Percentiles rank a stretch among this genome's conserved stretches.
These are phyloP conservation scores for Pyrenula aspistea DNA, from an alignment of 495 filamentous ascomycete species.

Conservation along the genomic window DNA sequence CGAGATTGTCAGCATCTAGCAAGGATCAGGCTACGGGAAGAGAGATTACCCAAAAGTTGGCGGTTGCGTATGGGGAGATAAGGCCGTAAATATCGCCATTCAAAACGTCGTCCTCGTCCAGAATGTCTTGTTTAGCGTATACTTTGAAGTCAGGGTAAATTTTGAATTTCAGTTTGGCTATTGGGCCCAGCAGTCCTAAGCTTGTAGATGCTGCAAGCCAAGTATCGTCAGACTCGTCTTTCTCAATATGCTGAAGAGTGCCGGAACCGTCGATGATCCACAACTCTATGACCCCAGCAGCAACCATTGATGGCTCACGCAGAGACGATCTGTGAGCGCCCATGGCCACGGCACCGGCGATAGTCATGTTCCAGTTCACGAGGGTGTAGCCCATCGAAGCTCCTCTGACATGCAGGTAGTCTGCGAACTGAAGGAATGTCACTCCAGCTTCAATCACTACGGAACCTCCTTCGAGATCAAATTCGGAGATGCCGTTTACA, in stretches of 20 bases:
- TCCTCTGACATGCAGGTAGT: conserved; percentile 27
- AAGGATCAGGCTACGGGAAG: background rate
- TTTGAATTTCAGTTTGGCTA: conserved; percentile 31
- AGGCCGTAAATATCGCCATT: conserved; percentile 34
- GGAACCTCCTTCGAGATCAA: conserved; percentile 23
- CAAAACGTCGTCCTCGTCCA: conserved; percentile 30
- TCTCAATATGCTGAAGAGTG: conserved; percentile 22
- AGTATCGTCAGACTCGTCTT: conserved; percentile 25
- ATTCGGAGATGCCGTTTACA: conserved; percentile 26
- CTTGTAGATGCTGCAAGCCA: conserved; percentile 38
- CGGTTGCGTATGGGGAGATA: conserved; percentile 35
- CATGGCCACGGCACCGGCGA: conserved; percentile 37
- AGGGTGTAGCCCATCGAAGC: conserved; percentile 35
- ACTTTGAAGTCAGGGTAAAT: conserved; percentile 35
- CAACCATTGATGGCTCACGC: conserved; percentile 37
- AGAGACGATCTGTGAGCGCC: conserved; percentile 33
- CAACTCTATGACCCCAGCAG: conserved; percentile 30
- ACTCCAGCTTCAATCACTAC: conserved; percentile 35
- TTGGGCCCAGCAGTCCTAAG: conserved; percentile 30
- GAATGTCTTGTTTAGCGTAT: conserved; percentile 31
- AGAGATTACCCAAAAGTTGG: conserved; percentile 29
- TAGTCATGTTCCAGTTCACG: conserved; percentile 40
- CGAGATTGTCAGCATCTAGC: background rate
- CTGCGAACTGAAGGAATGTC: conserved; percentile 37
- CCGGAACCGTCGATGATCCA: conserved; percentile 35